Percentiles rank a stretch among this genome's conserved stretches.
Evolutionary conservation across 441 rosid species (phyloP).

Genomic region (Flueggea neowawraea): DNA sequence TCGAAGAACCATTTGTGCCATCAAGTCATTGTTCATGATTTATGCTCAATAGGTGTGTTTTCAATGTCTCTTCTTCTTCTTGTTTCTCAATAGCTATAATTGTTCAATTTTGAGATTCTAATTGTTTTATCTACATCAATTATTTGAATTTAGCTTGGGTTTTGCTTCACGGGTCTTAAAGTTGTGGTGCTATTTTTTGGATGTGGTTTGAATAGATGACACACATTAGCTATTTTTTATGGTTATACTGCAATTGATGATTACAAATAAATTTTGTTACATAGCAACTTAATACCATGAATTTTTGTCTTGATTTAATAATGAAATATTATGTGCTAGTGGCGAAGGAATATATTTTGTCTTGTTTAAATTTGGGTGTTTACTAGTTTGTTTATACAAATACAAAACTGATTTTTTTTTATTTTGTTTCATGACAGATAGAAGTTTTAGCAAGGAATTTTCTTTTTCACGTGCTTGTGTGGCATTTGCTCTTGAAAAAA

Average conservation of each 20-base stretch:
- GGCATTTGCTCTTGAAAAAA: conserved; percentile 86
- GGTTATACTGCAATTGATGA: too few relatives aligned
- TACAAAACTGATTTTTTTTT: neutral
- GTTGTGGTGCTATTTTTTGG: too few relatives aligned
- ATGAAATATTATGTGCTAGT: too few relatives aligned
- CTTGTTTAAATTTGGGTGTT: too few relatives aligned
- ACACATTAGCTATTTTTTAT: too few relatives aligned
- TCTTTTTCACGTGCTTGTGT: conserved; percentile 89
- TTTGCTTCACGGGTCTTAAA: conserved; percentile 3
- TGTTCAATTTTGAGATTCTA: conserved; percentile 20
- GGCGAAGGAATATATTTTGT: too few relatives aligned
- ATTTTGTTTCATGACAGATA: conserved; percentile 42
- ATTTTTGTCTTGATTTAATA: too few relatives aligned
- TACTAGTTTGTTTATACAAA: too few relatives aligned
- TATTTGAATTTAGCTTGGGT: conserved; percentile 1
- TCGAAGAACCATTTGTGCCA: too few relatives aligned
- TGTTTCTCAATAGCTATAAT: conserved; percentile 15
- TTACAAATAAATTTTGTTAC: too few relatives aligned
- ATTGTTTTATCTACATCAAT: neutral
- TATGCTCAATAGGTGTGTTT: conserved; percentile 22
- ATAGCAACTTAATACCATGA: too few relatives aligned
- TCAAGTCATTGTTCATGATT: conserved; percentile 20
- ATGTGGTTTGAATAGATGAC: too few relatives aligned
- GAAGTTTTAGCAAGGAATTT: conserved; percentile 94
- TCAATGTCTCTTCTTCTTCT: neutral